Evolutionary conservation across 331 rosid species (phyloP), one percentile per base, ranked within the genome.

Genomic region (Stylosanthes scabra): DNA sequence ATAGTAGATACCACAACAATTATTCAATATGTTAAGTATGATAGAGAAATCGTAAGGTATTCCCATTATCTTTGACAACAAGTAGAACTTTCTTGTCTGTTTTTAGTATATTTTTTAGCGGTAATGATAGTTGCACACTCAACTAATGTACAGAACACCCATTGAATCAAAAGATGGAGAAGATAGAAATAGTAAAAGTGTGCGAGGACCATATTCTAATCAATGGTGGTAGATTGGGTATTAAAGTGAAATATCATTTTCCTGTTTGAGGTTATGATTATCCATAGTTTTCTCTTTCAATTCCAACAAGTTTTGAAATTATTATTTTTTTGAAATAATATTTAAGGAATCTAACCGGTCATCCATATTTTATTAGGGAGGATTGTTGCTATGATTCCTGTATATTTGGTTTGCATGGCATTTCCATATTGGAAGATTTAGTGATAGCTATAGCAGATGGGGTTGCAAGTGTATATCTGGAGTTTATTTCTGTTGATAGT

Each of bases 401-500:
- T 71, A 74, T 95, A 71, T 91, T 83, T 86, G 59, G 74, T 63
- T 82, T 68, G 58, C 94, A 95, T 66, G 97, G 96, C 71, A 78
- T 83, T 84, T 86, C 96, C 68, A 81, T 95, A 81, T 84, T 92
- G 80, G 97, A 95, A 87, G 99, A 95, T 84, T 82, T 95, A 80
- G 85, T 95, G 76, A 82, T 95, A 65, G 72, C 95, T 63, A 76
- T 95, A 52, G 96, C 96, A 39, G 99, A 92, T 50, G 97, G 93
- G 72, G 81, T 95, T 65, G 96, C 94, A 67, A 83, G 96, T 83
- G 42, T 86, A 74, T 95, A 86, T 81, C 83, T 95, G 81, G 97
- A 95, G 85, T 89, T 91, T 77, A 95, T 91, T 78, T 95, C 96
- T 51, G 91, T 95, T 75, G 99, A 95, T 75, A 86, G 96, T 76